These are phyloP conservation scores for Russula olivacea DNA, from an alignment of 768 basidiomycete genomes.

Conservation along the genomic window DNA sequence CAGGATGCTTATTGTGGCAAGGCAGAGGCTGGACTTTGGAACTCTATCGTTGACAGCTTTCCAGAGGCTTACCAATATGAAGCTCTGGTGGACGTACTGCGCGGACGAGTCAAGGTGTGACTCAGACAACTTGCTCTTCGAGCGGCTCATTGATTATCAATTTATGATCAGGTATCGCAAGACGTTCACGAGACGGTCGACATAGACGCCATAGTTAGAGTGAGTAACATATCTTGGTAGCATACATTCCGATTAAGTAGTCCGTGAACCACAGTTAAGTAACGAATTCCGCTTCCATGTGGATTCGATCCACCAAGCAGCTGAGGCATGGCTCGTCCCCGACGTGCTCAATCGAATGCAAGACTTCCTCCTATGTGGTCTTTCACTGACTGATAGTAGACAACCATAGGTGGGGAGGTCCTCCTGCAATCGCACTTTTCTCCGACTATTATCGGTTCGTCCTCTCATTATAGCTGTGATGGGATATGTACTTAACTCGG, in stretches of 20 bases:
- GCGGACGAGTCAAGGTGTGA: conserved; percentile 76
- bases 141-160: neutral
- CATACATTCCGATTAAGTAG: neutral
- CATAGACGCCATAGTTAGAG: conserved; percentile 63
- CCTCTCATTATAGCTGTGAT: neutral
- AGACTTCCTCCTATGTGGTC: conserved; percentile 28
- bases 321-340: conserved; percentile 79
- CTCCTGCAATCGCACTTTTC: conserved; percentile 77
- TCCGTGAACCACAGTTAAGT: conserved; percentile 44
- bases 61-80: conserved; percentile 72
- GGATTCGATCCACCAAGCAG: conserved; percentile 73
- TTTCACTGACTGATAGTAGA: conserved; percentile 7
- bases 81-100: conserved; percentile 71
- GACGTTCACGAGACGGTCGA: conserved; percentile 77
- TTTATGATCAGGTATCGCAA: conserved; percentile 43
- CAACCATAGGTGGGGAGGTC: conserved; percentile 45
- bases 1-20: conserved; percentile 70
- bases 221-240: conserved; percentile 32
- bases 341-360: conserved; percentile 65
- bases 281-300: conserved; percentile 83
- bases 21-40: conserved; percentile 44
- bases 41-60: conserved; percentile 41
- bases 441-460: conserved; percentile 44
- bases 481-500: neutral
- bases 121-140: neutral